Evolutionary conservation across 75 land plant genomes (phyloP).

Genomic region (Picea glauca): DNA sequence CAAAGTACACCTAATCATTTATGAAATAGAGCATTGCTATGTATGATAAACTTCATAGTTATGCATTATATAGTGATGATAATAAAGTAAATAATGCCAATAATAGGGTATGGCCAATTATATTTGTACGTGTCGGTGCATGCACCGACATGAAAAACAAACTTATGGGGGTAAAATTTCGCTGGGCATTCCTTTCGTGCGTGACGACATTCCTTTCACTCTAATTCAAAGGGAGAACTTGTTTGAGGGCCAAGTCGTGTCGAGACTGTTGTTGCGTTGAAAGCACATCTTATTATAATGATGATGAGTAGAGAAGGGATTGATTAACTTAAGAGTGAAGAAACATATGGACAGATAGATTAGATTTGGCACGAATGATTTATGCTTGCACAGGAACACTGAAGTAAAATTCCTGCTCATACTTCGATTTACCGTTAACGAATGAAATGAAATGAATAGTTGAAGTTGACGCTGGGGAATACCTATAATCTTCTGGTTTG

Average conservation of each 20-base stretch:
- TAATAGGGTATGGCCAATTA: neutral
- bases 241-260: neutral
- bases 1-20: conserved; percentile 1
- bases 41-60: neutral
- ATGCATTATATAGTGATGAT: neutral
- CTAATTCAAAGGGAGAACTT: conserved; percentile 4
- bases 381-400: neutral
- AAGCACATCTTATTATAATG: conserved; percentile 2
- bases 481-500: neutral
- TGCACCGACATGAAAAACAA: neutral
- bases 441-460: neutral
- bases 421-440: conserved; percentile 2
- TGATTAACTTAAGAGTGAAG: conserved; percentile 14
- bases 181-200: neutral
- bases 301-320: neutral
- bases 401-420: neutral
- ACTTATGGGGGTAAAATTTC: neutral
- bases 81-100: neutral
- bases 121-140: neutral
- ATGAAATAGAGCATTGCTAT: neutral
- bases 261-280: conserved; percentile 7
- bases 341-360: neutral
- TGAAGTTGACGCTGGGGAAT: neutral
- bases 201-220: conserved; percentile 8
- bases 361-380: neutral